These are phyloP conservation scores for Exophiala oligosperma DNA, from an alignment of 2,329 filamentous ascomycete species.

Conservation along the genomic window DNA sequence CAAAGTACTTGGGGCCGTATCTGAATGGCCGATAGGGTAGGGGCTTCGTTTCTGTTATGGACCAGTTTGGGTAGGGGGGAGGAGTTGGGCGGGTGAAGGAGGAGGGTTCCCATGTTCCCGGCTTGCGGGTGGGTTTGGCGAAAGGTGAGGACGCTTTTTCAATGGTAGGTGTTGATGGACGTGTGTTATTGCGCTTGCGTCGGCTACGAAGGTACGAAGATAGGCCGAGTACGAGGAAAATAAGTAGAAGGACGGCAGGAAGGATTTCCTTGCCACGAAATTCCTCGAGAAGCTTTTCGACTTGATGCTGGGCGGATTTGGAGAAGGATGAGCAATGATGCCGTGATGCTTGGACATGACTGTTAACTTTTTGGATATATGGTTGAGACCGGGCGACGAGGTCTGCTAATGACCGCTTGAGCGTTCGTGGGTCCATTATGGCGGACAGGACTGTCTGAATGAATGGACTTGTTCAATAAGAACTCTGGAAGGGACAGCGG, in stretches of 20 bases:
- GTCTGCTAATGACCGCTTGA: conserved; percentile 15
- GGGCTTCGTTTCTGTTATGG: conserved; percentile 66
- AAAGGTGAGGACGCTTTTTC: conserved; percentile 15
- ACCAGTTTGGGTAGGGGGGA: conserved; percentile 67
- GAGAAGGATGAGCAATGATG: conserved; percentile 19
- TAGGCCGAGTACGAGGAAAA: conserved; percentile 24
- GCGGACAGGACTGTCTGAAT: neutral
- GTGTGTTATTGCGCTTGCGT: neutral
- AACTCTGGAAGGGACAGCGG: no score
- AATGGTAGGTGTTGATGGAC: conserved; percentile 23
- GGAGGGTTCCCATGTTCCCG: conserved; percentile 57
- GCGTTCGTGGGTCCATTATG: conserved; percentile 13
- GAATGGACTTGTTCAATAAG: neutral
- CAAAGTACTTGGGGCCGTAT: conserved; percentile 72
- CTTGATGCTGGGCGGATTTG: conserved; percentile 18
- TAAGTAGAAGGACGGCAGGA: conserved; percentile 36
- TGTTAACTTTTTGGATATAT: conserved; percentile 17
- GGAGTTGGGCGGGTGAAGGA: conserved; percentile 62
- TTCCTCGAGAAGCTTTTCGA: conserved; percentile 26
- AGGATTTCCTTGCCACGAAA: conserved; percentile 29
- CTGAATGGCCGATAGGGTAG: conserved; percentile 77
- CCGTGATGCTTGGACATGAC: conserved; percentile 12
- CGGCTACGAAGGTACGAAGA: conserved; percentile 22
- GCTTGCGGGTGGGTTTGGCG: conserved; percentile 18
- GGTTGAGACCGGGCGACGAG: conserved; percentile 21